phyloP scores from a whole-genome alignment of 768 basidiomycete genomes.

The Neoboletus subvelutipes region DNA sequence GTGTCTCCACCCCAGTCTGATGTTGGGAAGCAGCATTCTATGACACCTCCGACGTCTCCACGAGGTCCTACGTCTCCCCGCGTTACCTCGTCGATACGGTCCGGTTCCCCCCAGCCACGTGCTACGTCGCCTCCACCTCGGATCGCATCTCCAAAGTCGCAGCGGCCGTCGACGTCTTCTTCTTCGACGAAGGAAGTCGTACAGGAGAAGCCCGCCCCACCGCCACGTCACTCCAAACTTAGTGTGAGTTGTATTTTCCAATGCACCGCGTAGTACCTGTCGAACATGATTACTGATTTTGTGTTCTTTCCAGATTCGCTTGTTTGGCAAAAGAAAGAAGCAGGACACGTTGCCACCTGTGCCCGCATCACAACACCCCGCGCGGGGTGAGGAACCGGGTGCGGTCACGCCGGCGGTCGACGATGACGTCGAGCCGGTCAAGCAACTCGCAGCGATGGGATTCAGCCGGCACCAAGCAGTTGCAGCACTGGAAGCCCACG shows the following conservation, averaged over 20 bases:
- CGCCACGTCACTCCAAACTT: constrained; percentile 65
- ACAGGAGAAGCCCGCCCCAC: constrained; percentile 55
- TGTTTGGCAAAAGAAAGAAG: constrained; percentile 78
- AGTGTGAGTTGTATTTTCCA: constrained; percentile 55
- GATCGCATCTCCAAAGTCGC: constrained; percentile 51
- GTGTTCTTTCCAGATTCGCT: constrained; percentile 49
- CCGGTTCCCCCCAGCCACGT: constrained; percentile 45
- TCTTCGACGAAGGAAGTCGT: constrained; percentile 51
- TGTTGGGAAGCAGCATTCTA: constrained; percentile 34
- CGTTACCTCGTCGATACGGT: constrained; percentile 26
- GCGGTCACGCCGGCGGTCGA: constrained; percentile 52
- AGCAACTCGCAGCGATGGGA: constrained; percentile 85
- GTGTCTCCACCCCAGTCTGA: constrained; percentile 18
- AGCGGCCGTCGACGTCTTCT: constrained; percentile 57
- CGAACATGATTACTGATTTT: constrained; percentile 3
- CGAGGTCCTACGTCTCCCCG: constrained; percentile 33
- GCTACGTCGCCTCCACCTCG: constrained; percentile 51
- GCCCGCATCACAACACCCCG: constrained; percentile 38
- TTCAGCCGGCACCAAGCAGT: constrained; percentile 84
- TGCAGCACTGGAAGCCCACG: constrained; percentile 77
- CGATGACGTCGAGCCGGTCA: constrained; percentile 75
- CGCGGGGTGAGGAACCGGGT: constrained; percentile 46
- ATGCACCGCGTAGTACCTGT: background rate
- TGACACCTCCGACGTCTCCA: constrained; percentile 44
- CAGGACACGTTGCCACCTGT: constrained; percentile 49